Evolutionary conservation across 495 filamentous ascomycete genomes (phyloP).

Genomic region (Amphirosellinia nigrospora): DNA sequence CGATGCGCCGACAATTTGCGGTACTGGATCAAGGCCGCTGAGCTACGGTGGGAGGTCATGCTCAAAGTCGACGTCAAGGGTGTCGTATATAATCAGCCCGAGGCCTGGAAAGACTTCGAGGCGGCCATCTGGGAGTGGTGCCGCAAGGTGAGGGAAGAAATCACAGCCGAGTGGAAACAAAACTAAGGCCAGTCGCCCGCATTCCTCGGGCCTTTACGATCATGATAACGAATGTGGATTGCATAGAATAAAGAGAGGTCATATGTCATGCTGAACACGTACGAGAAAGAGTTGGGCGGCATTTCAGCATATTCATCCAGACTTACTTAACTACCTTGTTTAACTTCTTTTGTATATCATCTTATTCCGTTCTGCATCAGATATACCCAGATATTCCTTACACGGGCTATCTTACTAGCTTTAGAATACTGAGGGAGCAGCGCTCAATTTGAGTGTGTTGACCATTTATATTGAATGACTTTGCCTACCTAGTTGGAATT

Average conservation of each 20-base stretch:
- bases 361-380: slow-evolving; percentile 6
- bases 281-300: background rate
- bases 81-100: slow-evolving; percentile 72
- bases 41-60: slow-evolving; percentile 90
- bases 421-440: slow-evolving; percentile 2
- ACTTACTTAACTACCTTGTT: slow-evolving; percentile 6
- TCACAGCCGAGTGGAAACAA: slow-evolving; percentile 53
- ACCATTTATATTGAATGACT: background rate
- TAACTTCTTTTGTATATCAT: slow-evolving; percentile 26
- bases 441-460: background rate
- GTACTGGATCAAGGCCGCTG: slow-evolving; percentile 95
- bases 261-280: slow-evolving; percentile 18
- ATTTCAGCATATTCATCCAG: background rate
- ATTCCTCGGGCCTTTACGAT: slow-evolving; percentile 33
- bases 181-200: slow-evolving; percentile 2
- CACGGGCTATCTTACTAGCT: slow-evolving; percentile 4
- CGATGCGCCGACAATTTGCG: slow-evolving; percentile 90
- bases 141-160: slow-evolving; percentile 74
- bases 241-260: slow-evolving; percentile 7
- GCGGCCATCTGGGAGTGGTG: slow-evolving; percentile 81
- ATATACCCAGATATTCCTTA: slow-evolving; percentile 21
- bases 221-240: slow-evolving; percentile 31
- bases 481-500: background rate
- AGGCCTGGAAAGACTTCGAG: slow-evolving; percentile 82
- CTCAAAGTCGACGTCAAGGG: slow-evolving; percentile 85